Evolutionary conservation across 2,329 filamentous ascomycete genomes (phyloP), one percentile per base, ranked within the genome.

Genomic region (Pseudogymnoascus verrucosus): DNA sequence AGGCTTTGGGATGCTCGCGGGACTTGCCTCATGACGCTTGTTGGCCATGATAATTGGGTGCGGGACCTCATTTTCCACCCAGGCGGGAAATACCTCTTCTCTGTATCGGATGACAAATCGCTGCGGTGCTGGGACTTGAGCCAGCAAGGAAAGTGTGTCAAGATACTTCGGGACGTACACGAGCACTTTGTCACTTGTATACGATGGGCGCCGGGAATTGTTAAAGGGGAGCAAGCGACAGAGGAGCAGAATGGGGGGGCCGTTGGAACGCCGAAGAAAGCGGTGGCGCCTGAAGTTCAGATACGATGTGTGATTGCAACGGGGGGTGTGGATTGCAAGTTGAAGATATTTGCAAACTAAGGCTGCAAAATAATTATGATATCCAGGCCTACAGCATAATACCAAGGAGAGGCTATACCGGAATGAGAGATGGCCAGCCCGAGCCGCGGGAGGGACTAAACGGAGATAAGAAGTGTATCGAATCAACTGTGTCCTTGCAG

Each of bases 21-120:
- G 34, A 91, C 88, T 10, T 85, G 91, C 67, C 86, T 97, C 73
- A 93, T 91, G 74, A 95, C 89, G 0, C 80, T 98, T 1, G 78
- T 86, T 0, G 93, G 93, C 1, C 93, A 97, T 73, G 93, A 97
- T 74, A 97, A 97, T 74, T 98, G 93, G 93, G 86, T 98, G 7
- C 86, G 91, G 34, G 89, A 84, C 0, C 76, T 97, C 5, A 86
- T 91, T 8, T 98, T 96, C 74, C 93, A 97, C 71, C 93, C 93
- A 0, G 90, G 91, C 7, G 93, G 93, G 47, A 96, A 93, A 76
- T 97, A 95, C 71, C 82, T 98, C 1, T 78, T 98, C 5, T 93
- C 89, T 5, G 90, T 89, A 19, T 84, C 89, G 14, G 93, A 98
- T 74, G 93, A 98, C 78, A 96, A 95, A 78, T 93, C 91, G 4